Evolutionary conservation across 208 protist genomes (phyloP).

Genomic region (Leishmania turanica): DNA sequence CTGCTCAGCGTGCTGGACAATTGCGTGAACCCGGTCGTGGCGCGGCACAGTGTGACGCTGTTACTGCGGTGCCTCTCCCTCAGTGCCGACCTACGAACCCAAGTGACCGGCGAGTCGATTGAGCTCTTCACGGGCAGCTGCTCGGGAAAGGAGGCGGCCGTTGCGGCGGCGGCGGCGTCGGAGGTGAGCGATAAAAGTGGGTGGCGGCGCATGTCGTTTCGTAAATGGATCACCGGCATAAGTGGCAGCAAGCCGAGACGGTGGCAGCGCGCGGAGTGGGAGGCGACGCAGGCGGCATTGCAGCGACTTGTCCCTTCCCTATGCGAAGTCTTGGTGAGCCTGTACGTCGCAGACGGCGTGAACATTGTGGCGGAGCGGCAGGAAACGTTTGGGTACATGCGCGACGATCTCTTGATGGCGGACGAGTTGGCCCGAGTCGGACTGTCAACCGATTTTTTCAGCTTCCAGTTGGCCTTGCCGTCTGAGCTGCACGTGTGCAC

Average conservation of each 20-base stretch:
- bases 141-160: background rate
- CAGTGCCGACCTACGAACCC: conserved; percentile 38
- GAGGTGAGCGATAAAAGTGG: conserved; percentile 6
- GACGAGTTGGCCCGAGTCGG: conserved; percentile 34
- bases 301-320: conserved; percentile 28
- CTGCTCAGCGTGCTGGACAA: conserved; percentile 53
- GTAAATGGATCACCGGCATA: conserved; percentile 22
- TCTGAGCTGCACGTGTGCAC: conserved; percentile 36
- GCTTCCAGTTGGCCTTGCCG: conserved; percentile 33
- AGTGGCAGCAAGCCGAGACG: conserved; percentile 1
- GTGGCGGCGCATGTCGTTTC: conserved; percentile 9
- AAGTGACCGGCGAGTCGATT: conserved; percentile 24
- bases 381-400: conserved; percentile 26
- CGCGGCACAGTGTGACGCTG: conserved; percentile 67
- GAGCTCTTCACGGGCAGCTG: background rate
- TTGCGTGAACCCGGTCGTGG: conserved; percentile 74
- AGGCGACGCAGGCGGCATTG: conserved; percentile 23
- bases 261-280: conserved; percentile 33
- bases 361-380: conserved; percentile 33
- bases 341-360: conserved; percentile 22
- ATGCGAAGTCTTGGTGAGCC: conserved; percentile 27
- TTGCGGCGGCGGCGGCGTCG: background rate
- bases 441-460: conserved; percentile 32
- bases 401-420: conserved; percentile 33
- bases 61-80: conserved; percentile 67